Conservation (phyloP, 2,329 filamentous ascomycete species). For the Cytospora mali region DNA sequence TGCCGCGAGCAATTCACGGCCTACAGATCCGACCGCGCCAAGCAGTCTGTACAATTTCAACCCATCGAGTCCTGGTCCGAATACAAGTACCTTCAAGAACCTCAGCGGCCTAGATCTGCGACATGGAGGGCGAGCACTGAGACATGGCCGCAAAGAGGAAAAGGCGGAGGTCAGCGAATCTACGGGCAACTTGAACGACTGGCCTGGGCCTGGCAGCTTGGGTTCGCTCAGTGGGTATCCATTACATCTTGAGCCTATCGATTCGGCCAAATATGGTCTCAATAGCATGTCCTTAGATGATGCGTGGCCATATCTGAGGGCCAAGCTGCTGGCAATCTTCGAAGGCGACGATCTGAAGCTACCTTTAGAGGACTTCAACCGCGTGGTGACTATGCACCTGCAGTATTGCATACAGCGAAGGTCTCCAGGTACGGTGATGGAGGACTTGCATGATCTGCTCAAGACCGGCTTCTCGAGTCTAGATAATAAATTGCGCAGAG, state of each 20-base stretch:
- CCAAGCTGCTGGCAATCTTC: slow-evolving; percentile 75
- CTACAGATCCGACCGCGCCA: slow-evolving; percentile 73
- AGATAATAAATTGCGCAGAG: slow-evolving; percentile 77
- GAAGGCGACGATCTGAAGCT: slow-evolving; percentile 78
- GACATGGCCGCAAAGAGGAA: slow-evolving; percentile 81
- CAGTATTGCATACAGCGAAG: slow-evolving; percentile 76
- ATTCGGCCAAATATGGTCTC: slow-evolving; percentile 63
- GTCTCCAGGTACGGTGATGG: slow-evolving; percentile 69
- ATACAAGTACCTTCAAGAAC: slow-evolving; percentile 72
- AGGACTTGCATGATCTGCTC: slow-evolving; percentile 75
- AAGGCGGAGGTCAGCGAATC: slow-evolving; percentile 60
- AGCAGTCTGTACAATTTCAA: slow-evolving; percentile 80
- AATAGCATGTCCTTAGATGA: slow-evolving; percentile 75
- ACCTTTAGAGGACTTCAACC: slow-evolving; percentile 84
- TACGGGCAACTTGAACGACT: slow-evolving; percentile 47
- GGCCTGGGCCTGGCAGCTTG: slow-evolving; percentile 57
- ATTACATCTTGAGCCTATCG: slow-evolving; percentile 55
- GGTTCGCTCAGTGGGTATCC: slow-evolving; percentile 47
- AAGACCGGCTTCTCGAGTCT: slow-evolving; percentile 83
- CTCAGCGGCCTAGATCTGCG: slow-evolving; percentile 79
- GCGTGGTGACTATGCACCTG: slow-evolving; percentile 76
- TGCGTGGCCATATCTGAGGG: slow-evolving; percentile 80
- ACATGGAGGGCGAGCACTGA: slow-evolving; percentile 73
- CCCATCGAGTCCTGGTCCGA: slow-evolving; percentile 70
- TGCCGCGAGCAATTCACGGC: slow-evolving; percentile 74